Conservation (phyloP, 768 basidiomycete genomes). For the Trametes coccinea region DNA sequence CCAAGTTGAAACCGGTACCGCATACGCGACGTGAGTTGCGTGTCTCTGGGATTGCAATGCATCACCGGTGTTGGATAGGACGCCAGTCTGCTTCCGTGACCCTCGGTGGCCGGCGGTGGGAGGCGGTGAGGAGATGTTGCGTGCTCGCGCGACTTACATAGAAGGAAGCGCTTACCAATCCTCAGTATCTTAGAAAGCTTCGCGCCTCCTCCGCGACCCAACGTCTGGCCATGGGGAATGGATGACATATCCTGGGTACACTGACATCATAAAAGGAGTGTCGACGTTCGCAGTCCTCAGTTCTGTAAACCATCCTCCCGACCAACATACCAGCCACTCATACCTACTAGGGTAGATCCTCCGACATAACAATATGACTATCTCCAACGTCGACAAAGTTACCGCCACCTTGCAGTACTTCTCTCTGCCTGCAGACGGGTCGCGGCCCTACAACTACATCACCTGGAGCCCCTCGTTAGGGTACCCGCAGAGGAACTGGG, state of each 20-base stretch:
- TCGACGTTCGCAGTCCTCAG: too few relatives aligned
- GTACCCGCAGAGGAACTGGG: conserved; percentile 35
- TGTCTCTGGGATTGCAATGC: too few relatives aligned
- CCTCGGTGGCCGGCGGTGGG: too few relatives aligned
- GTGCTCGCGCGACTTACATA: background rate
- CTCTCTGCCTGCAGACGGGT: conserved; percentile 40
- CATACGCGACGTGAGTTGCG: too few relatives aligned
- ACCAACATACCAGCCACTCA: too few relatives aligned
- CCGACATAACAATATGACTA: conserved; percentile 9
- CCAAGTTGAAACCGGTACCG: too few relatives aligned
- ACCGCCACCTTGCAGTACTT: conserved; percentile 40
- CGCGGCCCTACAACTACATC: conserved; percentile 40
- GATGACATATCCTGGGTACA: background rate
- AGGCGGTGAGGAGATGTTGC: background rate
- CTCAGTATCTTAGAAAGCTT: background rate
- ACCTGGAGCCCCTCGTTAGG: conserved; percentile 37
- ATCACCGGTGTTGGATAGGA: too few relatives aligned
- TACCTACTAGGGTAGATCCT: too few relatives aligned
- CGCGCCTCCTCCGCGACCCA: background rate
- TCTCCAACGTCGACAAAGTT: conserved; percentile 17
- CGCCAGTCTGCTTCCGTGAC: too few relatives aligned
- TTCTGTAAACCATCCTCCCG: too few relatives aligned
- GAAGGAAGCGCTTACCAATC: background rate
- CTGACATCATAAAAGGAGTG: conserved; percentile 3
- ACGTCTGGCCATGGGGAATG: background rate